Conservation (phyloP, 2,329 filamentous ascomycete species). For the Exophiala alcalophila region DNA sequence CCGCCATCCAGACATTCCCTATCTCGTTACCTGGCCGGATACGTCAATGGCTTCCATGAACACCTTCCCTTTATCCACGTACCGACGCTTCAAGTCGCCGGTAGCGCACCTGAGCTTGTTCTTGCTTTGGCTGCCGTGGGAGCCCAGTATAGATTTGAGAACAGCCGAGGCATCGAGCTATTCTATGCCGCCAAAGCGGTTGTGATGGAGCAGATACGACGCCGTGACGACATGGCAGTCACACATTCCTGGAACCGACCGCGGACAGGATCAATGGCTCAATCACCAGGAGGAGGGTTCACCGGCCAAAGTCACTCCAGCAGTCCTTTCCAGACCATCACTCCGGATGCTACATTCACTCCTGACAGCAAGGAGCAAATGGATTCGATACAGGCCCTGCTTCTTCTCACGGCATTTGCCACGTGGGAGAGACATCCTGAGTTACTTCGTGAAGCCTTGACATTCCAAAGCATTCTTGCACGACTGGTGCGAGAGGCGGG, state of each 20-base stretch:
- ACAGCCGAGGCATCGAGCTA: slow-evolving; percentile 53
- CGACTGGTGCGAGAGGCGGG: slow-evolving; percentile 56
- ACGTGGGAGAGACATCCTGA: slow-evolving; percentile 60
- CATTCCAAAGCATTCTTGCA: slow-evolving; percentile 56
- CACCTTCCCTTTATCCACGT: slow-evolving; percentile 53
- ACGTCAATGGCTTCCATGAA: slow-evolving; percentile 51
- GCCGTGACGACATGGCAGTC: slow-evolving; percentile 48
- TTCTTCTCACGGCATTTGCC: slow-evolving; percentile 57
- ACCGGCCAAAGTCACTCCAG: slow-evolving; percentile 42
- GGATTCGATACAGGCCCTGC: slow-evolving; percentile 50
- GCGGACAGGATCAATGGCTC: slow-evolving; percentile 38
- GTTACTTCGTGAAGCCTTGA: slow-evolving; percentile 56
- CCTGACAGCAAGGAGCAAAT: slow-evolving; percentile 48
- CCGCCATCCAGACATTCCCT: slow-evolving; percentile 50
- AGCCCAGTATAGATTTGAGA: slow-evolving; percentile 50
- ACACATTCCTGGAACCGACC: slow-evolving; percentile 43
- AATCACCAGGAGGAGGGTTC: slow-evolving; percentile 41
- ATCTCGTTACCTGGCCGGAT: slow-evolving; percentile 51
- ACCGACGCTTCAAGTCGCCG: slow-evolving; percentile 47
- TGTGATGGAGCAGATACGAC: slow-evolving; percentile 51
- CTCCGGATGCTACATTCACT: slow-evolving; percentile 22
- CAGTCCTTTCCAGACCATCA: slow-evolving; percentile 43
- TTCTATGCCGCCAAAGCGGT: slow-evolving; percentile 58
- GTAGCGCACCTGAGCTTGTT: slow-evolving; percentile 48
- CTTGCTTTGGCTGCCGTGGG: slow-evolving; percentile 52